Conservation (phyloP, 495 filamentous ascomycete species). For the Xylaria telfairii region DNA sequence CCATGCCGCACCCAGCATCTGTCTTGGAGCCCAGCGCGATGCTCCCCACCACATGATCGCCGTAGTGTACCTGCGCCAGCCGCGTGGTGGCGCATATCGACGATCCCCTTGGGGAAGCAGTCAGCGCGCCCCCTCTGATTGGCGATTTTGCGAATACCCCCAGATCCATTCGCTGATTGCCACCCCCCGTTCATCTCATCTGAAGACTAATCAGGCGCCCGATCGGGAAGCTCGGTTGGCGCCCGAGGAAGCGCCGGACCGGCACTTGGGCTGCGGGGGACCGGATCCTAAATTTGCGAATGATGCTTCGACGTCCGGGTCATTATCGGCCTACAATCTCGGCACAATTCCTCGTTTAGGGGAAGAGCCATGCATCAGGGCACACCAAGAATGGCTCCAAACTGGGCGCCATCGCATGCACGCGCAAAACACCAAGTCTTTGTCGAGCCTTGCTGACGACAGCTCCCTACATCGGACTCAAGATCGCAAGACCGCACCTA, state of each 20-base stretch:
- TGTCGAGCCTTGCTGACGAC: not conserved
- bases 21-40: conserved; percentile 3
- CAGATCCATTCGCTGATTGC: not conserved
- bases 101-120: not conserved
- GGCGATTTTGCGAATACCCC: conserved; percentile 2
- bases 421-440: not conserved
- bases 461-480: not conserved
- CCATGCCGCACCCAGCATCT: not conserved
- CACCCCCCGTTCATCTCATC: conserved; percentile 21
- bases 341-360: conserved; percentile 13
- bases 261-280: conserved; percentile 14
- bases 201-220: conserved; percentile 22
- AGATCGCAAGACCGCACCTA: not conserved
- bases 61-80: conserved; percentile 27
- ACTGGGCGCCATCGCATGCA: not conserved
- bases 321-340: conserved; percentile 1
- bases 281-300: not conserved
- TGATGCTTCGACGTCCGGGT: not conserved
- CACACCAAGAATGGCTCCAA: not conserved
- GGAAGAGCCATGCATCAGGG: not conserved
- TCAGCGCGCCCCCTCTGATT: conserved; percentile 4
- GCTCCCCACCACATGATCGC: conserved; percentile 21
- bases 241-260: conserved; percentile 40
- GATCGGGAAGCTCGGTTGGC: conserved; percentile 37
- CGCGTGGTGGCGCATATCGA: conserved; percentile 16